Evolutionary conservation across 768 basidiomycete genomes (phyloP).

Genomic region (Xerocomellus intermedius): DNA sequence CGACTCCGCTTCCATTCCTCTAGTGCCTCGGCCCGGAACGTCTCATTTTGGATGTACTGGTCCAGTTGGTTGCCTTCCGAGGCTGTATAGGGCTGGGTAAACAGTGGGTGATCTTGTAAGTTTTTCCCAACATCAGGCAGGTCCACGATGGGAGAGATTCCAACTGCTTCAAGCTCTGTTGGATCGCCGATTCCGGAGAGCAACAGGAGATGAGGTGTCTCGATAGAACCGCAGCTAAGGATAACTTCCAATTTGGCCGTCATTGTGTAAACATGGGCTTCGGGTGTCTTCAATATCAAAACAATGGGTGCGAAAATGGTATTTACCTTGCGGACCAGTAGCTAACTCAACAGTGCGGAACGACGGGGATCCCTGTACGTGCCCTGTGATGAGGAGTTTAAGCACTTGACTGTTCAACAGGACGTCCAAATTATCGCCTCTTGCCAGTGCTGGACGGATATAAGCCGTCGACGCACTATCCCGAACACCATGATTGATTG

Average conservation of each 20-base stretch:
- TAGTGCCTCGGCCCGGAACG: not conserved
- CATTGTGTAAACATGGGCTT: not conserved
- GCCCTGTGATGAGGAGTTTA: not conserved
- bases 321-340: too few relatives aligned
- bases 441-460: not conserved
- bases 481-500: not conserved
- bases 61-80: not conserved
- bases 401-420: not conserved
- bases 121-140: not conserved
- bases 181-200: not conserved
- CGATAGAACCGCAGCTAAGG: not conserved
- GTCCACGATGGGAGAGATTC: not conserved
- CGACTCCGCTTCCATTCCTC: not conserved
- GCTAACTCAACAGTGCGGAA: too few relatives aligned
- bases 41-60: not conserved
- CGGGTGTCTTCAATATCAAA: not conserved
- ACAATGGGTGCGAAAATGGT: not conserved
- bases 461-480: not conserved
- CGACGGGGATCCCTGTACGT: not conserved
- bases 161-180: not conserved
- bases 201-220: not conserved
- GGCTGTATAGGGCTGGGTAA: not conserved
- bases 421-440: not conserved
- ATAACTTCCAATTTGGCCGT: not conserved
- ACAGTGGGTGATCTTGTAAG: not conserved